phyloP scores from a whole-genome alignment of 768 basidiomycete species.

The Tricholoma matsutake region DNA sequence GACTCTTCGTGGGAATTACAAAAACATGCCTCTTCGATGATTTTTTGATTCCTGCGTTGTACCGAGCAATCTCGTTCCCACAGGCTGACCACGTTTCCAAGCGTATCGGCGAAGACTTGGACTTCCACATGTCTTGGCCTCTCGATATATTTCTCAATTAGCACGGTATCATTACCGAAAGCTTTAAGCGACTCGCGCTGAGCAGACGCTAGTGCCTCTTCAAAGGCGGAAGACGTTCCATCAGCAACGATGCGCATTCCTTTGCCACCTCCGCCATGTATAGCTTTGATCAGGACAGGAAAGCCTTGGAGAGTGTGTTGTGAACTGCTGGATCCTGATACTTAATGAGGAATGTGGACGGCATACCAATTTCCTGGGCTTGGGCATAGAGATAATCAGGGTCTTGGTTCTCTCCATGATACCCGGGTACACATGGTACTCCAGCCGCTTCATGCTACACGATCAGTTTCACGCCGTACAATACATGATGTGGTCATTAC shows the following conservation, averaged over 20 bases:
- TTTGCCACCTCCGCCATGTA: constrained; percentile 93
- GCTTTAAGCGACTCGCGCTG: constrained; percentile 85
- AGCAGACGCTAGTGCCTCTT: constrained; percentile 81
- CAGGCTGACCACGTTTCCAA: constrained; percentile 83
- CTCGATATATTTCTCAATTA: constrained; percentile 87
- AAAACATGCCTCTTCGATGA: constrained; percentile 74
- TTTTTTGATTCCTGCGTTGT: constrained; percentile 92
- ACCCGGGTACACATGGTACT: constrained; percentile 93
- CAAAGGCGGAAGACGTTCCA: constrained; percentile 61
- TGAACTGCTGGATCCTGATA: background rate
- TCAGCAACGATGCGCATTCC: constrained; percentile 82
- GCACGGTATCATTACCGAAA: constrained; percentile 83
- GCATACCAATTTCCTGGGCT: constrained; percentile 65
- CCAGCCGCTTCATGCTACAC: constrained; percentile 59
- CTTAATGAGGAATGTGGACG: background rate
- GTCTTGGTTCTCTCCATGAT: constrained; percentile 84
- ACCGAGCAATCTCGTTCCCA: constrained; percentile 96
- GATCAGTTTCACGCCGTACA: background rate
- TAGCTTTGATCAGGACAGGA: constrained; percentile 94
- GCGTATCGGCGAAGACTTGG: constrained; percentile 86
- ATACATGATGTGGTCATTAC: constrained; percentile 34
- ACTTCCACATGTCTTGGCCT: constrained; percentile 91
- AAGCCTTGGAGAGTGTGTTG: constrained; percentile 47
- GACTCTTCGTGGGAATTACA: background rate
- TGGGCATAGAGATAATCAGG: constrained; percentile 63